A percentile compares a stretch with the other conserved stretches of the same genome.
Conservation (phyloP, 2,329 filamentous ascomycete species). For the Juglanconis oblonga region DNA sequence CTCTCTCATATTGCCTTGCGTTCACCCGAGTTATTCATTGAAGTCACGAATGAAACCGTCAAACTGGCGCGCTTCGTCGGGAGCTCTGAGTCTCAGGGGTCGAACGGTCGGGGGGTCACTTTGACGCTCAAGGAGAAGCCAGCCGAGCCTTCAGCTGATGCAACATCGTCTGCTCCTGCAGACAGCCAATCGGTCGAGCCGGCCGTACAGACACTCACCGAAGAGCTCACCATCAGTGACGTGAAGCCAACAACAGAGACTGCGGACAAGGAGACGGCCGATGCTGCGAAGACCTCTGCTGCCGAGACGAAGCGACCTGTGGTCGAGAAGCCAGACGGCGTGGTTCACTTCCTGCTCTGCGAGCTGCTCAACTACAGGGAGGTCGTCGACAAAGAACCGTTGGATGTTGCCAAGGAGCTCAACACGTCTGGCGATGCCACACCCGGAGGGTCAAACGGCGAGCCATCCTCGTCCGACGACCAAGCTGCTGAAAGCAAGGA, state of each 20-base stretch:
- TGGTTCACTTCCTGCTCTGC: constrained; percentile 90
- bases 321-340: constrained; percentile 89
- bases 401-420: constrained; percentile 39
- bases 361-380: constrained; percentile 90
- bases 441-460: constrained; percentile 9
- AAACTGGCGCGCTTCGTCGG: constrained; percentile 61
- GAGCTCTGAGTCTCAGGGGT: constrained; percentile 29
- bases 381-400: constrained; percentile 77
- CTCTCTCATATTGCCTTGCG: constrained; percentile 79
- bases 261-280: constrained; percentile 58
- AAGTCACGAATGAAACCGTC: constrained; percentile 81
- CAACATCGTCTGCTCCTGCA: constrained; percentile 14
- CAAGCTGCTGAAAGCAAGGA: constrained; percentile 43
- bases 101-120: constrained; percentile 11
- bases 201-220: constrained; percentile 40
- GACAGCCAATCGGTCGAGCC: constrained; percentile 42
- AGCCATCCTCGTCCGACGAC: neutral
- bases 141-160: neutral
- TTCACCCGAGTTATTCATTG: constrained; percentile 80
- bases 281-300: constrained; percentile 57
- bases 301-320: constrained; percentile 76
- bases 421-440: constrained; percentile 34
- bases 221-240: constrained; percentile 46
- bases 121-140: constrained; percentile 15
- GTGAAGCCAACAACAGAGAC: constrained; percentile 60